Conservation (phyloP, 1,284 basidiomycete species). For the Cryptococcus sp. region DNA sequence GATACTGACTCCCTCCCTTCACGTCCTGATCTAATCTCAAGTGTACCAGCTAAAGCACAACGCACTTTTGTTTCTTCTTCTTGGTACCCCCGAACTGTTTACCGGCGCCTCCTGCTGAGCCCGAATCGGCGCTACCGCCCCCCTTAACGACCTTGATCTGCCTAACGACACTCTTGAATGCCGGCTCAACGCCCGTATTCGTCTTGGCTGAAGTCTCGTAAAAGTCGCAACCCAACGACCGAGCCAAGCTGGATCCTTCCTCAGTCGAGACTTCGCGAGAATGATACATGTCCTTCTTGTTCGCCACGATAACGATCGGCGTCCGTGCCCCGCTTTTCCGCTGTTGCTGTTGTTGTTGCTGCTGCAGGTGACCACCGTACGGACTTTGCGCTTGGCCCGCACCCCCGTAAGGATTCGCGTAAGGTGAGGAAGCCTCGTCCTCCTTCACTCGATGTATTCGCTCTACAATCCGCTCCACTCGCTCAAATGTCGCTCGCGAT, state of each 20-base stretch:
- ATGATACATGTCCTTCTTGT: slow-evolving; percentile 77
- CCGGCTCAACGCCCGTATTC: slow-evolving; percentile 88
- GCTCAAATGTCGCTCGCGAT: slow-evolving; percentile 89
- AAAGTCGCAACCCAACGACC: slow-evolving; percentile 88
- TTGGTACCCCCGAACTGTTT: slow-evolving; percentile 12
- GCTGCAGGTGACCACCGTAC: slow-evolving; percentile 3
- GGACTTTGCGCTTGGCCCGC: slow-evolving; percentile 10
- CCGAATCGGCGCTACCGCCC: slow-evolving; percentile 12
- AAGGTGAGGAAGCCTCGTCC: slow-evolving; percentile 61
- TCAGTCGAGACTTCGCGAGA: slow-evolving; percentile 84
- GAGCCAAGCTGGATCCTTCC: slow-evolving; percentile 83
- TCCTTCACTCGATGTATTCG: slow-evolving; percentile 93
- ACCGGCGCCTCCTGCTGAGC: slow-evolving; percentile 13
- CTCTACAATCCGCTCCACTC: slow-evolving; percentile 90
- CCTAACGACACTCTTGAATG: slow-evolving; percentile 89
- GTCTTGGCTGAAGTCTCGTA: slow-evolving; percentile 97
- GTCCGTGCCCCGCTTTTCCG: slow-evolving; percentile 19
- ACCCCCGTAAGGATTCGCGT: neutral
- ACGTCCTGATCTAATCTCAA: no score
- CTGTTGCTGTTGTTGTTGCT: slow-evolving; percentile 3
- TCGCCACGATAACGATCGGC: slow-evolving; percentile 77
- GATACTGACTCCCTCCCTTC: no score
- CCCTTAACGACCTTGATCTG: slow-evolving; percentile 61
- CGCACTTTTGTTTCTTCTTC: slow-evolving; percentile 52
- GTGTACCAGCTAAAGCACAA: slow-evolving; percentile 41